Evolutionary conservation across 2,329 filamentous ascomycete species (phyloP), one percentile per base, ranked within the genome.

Genomic region (Truncatella angustata): DNA sequence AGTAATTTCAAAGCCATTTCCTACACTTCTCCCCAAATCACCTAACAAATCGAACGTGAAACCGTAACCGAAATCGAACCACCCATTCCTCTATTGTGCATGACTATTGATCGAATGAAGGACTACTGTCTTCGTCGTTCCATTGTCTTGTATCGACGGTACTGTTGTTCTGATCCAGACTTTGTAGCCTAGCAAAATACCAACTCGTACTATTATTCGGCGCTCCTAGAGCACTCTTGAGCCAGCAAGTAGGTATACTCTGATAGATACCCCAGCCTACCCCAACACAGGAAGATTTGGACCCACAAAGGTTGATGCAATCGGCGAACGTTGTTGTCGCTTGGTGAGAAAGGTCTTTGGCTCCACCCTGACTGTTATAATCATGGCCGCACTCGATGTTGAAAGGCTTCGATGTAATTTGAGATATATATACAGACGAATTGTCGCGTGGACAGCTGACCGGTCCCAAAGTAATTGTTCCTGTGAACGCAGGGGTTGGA

Each of bases 101-200:
- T n/a, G n/a, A n/a, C n/a, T n/a, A n/a, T n/a, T n/a, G n/a, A n/a
- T n/a, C n/a, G n/a, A n/a, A n/a, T n/a, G n/a, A n/a, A n/a, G n/a
- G n/a, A n/a, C n/a, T n/a, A n/a, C n/a, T 32, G 28, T 32, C 28
- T 14, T 32, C 7, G 14, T 32, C 28, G 14, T 7, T 14, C 28
- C 28, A 32, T 32, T 14, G 28, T 32, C 28, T 32, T 32, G 28
- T 39, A 16, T 39, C 36, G 28, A 32, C 14, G 28, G 28, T 9
- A 32, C 28, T 32, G n/a, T n/a, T n/a, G n/a, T 32, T 14, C 28
- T 32, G 14, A 11, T 26, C 40, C 24, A 55, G 39, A 18, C 53
- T 24, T 50, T 62, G 59, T 9, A 62, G 40, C 46, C 54, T 55
- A 5, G 60, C 60, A 40, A 61, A 57, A 45, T 58, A 59, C 59